phyloP scores from a whole-genome alignment of 2,329 filamentous ascomycete genomes.

The Pseudopithomyces maydicus region DNA sequence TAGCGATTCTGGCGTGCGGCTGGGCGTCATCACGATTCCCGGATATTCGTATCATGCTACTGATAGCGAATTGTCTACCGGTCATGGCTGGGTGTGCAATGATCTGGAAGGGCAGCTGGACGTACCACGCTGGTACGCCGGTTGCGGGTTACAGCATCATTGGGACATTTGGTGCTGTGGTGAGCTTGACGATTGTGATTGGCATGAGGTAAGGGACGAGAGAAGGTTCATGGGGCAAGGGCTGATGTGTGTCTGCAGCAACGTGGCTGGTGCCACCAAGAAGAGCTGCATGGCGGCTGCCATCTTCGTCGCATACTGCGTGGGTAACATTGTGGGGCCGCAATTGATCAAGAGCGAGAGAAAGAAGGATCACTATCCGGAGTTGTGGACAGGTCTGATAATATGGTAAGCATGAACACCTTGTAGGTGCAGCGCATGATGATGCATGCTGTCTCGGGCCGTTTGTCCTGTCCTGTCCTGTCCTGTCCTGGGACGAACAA shows the following conservation, averaged over 20 bases:
- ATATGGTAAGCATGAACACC: slow-evolving; percentile 52
- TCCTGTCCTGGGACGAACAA: too few relatives aligned
- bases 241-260: slow-evolving; percentile 45
- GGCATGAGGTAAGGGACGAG: slow-evolving; percentile 51
- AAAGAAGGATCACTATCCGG: slow-evolving; percentile 70
- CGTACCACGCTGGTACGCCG: slow-evolving; percentile 66
- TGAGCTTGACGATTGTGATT: slow-evolving; percentile 64
- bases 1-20: slow-evolving; percentile 69
- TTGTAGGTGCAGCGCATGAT: background rate
- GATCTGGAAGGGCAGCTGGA: slow-evolving; percentile 73
- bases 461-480: too few relatives aligned
- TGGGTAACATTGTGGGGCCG: slow-evolving; percentile 77
- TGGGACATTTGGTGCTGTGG: slow-evolving; percentile 74
- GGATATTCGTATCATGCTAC: slow-evolving; percentile 69
- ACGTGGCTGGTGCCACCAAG: slow-evolving; percentile 77
- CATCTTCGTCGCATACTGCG: slow-evolving; percentile 76
- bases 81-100: slow-evolving; percentile 76
- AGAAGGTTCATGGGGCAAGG: too few relatives aligned
- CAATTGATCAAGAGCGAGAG: slow-evolving; percentile 72
- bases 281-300: slow-evolving; percentile 77
- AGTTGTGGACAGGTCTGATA: slow-evolving; percentile 72
- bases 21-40: slow-evolving; percentile 64
- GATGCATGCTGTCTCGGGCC: slow-evolving; percentile 4
- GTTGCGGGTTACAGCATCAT: slow-evolving; percentile 74
- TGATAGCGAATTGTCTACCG: slow-evolving; percentile 70